phyloP scores from a whole-genome alignment of 2,329 filamentous ascomycete genomes.

The Uncinocarpus reesii region DNA sequence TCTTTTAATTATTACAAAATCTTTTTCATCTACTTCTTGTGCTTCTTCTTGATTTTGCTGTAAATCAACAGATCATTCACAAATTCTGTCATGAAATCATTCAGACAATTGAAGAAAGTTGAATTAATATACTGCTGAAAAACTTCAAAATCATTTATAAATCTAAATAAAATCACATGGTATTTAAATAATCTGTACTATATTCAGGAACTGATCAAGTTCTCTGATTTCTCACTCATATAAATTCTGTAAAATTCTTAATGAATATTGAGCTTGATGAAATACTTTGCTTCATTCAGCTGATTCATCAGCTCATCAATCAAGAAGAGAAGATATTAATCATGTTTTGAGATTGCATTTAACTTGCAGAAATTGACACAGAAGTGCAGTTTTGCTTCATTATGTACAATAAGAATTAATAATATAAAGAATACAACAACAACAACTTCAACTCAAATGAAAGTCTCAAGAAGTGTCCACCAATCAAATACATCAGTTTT shows the following conservation, averaged over 20 bases:
- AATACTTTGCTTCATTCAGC: neutral
- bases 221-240: neutral
- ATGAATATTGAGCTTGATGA: neutral
- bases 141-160: neutral
- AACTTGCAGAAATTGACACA: neutral
- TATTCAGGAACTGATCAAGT: neutral
- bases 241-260: neutral
- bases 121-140: slow-evolving; percentile 4
- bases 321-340: neutral
- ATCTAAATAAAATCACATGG: neutral
- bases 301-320: slow-evolving; percentile 1
- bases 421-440: neutral
- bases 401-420: neutral
- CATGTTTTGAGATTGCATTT: neutral
- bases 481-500: too few species aligned
- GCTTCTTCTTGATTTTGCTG: neutral
- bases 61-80: slow-evolving; percentile 6
- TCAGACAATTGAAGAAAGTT: neutral
- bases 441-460: too few species aligned
- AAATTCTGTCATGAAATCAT: neutral
- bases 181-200: neutral
- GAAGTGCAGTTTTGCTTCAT: neutral
- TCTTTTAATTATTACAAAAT: neutral
- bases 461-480: too few species aligned
- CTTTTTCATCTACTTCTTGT: neutral